phyloP scores from a whole-genome alignment of 805 yeast species.

The Spathaspora sp. region DNA sequence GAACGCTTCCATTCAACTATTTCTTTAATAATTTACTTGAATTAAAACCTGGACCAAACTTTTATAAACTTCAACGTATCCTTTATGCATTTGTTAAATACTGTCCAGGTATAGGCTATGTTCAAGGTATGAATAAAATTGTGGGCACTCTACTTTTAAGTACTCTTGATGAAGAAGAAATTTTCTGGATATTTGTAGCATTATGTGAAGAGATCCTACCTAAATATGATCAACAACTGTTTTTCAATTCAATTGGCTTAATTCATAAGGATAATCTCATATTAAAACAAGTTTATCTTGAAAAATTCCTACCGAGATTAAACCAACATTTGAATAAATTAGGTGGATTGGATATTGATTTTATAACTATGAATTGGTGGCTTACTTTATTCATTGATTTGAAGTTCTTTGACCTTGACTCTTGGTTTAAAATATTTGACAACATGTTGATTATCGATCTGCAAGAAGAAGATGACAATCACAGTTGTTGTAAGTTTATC shows the following conservation, averaged over 20 bases:
- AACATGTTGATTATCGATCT: slow-evolving; percentile 23
- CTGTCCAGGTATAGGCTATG: slow-evolving; percentile 49
- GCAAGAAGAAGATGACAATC: neutral
- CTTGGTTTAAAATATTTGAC: slow-evolving; percentile 52
- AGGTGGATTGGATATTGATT: slow-evolving; percentile 41
- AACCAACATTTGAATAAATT: slow-evolving; percentile 27
- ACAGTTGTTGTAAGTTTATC: slow-evolving; percentile 20
- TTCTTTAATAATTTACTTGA: slow-evolving; percentile 40
- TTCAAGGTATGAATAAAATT: slow-evolving; percentile 62
- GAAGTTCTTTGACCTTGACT: slow-evolving; percentile 44
- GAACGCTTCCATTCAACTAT: slow-evolving; percentile 54
- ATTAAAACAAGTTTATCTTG: slow-evolving; percentile 28
- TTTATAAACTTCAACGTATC: slow-evolving; percentile 41
- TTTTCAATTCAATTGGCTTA: slow-evolving; percentile 12
- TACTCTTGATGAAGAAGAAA: slow-evolving; percentile 35
- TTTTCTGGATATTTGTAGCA: slow-evolving; percentile 51
- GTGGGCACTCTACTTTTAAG: slow-evolving; percentile 48
- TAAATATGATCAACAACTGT: slow-evolving; percentile 26
- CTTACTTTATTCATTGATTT: slow-evolving; percentile 47
- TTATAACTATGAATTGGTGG: slow-evolving; percentile 56
- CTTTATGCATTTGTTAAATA: slow-evolving; percentile 47
- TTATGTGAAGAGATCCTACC: slow-evolving; percentile 49
- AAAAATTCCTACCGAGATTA: slow-evolving; percentile 37
- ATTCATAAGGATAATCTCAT: slow-evolving; percentile 40
- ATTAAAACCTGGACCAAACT: slow-evolving; percentile 51